Base-by-base conservation (phyloP, 768 basidiomycete species). In the Pholiota molesta region DNA sequence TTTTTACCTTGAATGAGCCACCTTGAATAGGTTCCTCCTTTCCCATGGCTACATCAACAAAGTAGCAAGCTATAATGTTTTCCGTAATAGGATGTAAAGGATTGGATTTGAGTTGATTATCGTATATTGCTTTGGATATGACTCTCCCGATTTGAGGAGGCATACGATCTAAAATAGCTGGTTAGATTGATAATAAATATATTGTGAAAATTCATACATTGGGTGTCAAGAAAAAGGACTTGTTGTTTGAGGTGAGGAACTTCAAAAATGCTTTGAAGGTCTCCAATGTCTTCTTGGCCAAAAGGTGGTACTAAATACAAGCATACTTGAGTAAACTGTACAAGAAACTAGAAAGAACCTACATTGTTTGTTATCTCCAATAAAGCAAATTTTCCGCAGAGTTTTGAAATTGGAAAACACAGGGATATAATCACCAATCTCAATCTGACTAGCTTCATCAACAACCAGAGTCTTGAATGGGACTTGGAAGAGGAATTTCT, bases 251-350 rank as follows among this genome's bases (percentile, higher is more conserved):
- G 77, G 68, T 94, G 89, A 0, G 74, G 52, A n/a, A 90, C 69
- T 62, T 94, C 92, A 83, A 94, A 94, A 10, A 94, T 83, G 67
- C 91, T 92, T 63, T 89, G 80, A 13, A 94, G 77, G 1, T 81
- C 82, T 60, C 80, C 71, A 42, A 89, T 76, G 45, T 89, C 82
- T 65, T 91, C 90, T 65, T 90, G 84, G 9, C 91, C 92, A 86
- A 80, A 84, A 1, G 93, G 92, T 65, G 93, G 90, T 66, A 94
- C 93, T 94, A 57, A 35, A 66, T 39, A 66, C 29, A 23, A 54
- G 55, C 64, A 17, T 60, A 52, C 53, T 61, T 57, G n/a, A 37
- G 31, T 37, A 40, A 37, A 49, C 31, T 17, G 77, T 64, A 4
- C 57, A 68, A 45, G 9, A 23, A 49, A 44, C 54, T 29, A 16